Conservation (phyloP, 805 yeast genomes). For the Candida broadrunensis region DNA sequence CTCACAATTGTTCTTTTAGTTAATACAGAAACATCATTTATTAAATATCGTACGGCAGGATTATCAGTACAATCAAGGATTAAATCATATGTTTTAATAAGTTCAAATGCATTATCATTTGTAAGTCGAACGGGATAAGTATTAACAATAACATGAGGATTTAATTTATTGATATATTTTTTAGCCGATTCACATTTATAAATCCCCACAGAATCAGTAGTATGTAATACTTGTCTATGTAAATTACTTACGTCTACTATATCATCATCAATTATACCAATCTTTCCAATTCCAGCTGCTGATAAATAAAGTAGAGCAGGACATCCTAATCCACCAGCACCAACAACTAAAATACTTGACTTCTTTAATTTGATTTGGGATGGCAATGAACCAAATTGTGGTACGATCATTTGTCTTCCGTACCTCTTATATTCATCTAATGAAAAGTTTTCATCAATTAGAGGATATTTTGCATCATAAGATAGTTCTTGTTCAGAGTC, state of each 20-base stretch:
- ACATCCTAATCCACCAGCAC: constrained; percentile 97
- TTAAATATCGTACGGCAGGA: constrained; percentile 80
- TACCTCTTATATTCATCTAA: constrained; percentile 76
- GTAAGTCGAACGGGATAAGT: constrained; percentile 53
- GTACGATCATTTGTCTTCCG: constrained; percentile 95
- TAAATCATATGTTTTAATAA: constrained; percentile 65
- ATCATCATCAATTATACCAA: constrained; percentile 90
- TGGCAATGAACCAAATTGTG: constrained; percentile 56
- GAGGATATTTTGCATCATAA: constrained; percentile 1
- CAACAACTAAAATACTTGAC: constrained; percentile 70
- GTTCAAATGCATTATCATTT: constrained; percentile 57
- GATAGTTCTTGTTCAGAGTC: neutral
- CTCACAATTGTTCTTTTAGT: constrained; percentile 73
- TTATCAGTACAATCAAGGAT: constrained; percentile 94
- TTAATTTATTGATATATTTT: constrained; percentile 47
- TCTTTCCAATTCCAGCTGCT: constrained; percentile 82
- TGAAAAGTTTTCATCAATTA: constrained; percentile 18
- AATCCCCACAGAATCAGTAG: constrained; percentile 61
- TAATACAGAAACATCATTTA: constrained; percentile 79
- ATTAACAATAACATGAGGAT: constrained; percentile 61
- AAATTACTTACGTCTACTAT: constrained; percentile 79
- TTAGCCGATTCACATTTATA: constrained; percentile 80
- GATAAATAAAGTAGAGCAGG: constrained; percentile 83
- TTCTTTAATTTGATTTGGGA: constrained; percentile 57
- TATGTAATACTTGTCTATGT: constrained; percentile 86